Base-by-base conservation (phyloP, 257 asterid genomes). In the Ballota nigra region DNA sequence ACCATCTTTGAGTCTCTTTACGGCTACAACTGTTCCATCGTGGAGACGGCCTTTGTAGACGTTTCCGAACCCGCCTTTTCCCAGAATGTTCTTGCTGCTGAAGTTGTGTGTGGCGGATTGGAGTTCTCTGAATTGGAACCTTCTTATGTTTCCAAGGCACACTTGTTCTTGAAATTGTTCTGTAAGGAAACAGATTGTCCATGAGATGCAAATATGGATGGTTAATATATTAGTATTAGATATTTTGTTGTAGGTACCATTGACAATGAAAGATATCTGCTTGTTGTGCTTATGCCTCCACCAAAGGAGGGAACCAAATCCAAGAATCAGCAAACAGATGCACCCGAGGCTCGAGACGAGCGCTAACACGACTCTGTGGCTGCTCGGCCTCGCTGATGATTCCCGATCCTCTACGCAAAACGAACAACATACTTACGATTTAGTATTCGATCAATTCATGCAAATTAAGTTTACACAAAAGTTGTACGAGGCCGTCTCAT, bases 1-100 rank as follows among this genome's bases (percentile, higher is more conserved):
- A 6, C 95, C 92, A 24, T 94, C 99, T 73, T 88, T 89, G 55
- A 94, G 92, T 70, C 98, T 81, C 82, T 94, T 94, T 1, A 94
- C 98, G 0, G 99, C 99, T 11, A 94, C 96, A 41, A 94, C 76
- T 3, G 87, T 79, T 38, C 99, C 98, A 56, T 91, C 96, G 6
- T 78, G 85, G 78, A 94, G 96, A 64, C 73, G 68, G 33, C 99
- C 99, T 75, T 94, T 94, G 87, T 94, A 94, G 15, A 94, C 99
- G 18, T 84, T 81, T 33, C 98, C 99, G 13, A 85, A 94, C 20
- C 99, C 99, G 1, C 99, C 99, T 72, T 91, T 94, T 2, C 99
- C 99, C 9, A 91, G 83, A 51, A 94, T 84, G 85, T 86, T 81
- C 80, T 91, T 94, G 88, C 79, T 86, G 86, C 97, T 91, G 84